Base-by-base conservation (phyloP, 2,329 filamentous ascomycete species). In the Penicillium sp. region DNA sequence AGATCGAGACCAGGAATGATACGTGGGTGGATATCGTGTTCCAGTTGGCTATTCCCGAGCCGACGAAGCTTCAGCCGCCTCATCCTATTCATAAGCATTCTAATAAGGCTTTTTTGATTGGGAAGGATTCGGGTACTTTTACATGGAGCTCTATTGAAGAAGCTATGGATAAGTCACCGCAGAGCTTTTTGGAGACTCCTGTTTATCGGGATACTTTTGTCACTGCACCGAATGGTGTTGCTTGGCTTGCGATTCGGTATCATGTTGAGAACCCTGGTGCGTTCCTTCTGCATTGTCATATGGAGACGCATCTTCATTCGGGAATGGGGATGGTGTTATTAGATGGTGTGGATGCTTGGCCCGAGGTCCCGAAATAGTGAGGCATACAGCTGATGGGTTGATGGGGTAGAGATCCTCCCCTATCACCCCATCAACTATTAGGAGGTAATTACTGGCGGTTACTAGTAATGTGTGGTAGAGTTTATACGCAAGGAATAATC, bases 61-160 rank as follows among this genome's bases (percentile, higher is more conserved):
- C 66, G 25, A 56, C 51, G 0, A 63, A 65, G 5, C 70, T 75
- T 3, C 78, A 81, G 59, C 79, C 76, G 3, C 69, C 77, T 1
- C 82, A 86, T 52, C 78, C 81, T 0, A 79, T 85, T 49, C 82
- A 86, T 72, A 84, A 84, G 70, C 82, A 86, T 66, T 77, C 78
- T 39, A 81, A 78, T 60, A 82, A 81, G 63, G 81, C 77, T 65
- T 84, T 75, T 56, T 66, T 77, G 31, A 73, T 85, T 23, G 82
- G 81, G 1, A 49, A 65, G 0, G 78, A 78, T 0, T 9, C 8
- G 18, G 33, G 33, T 1, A 48, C 58, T 1, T 86, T 80, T 56
- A 73, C 66, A 6, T 84, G 76, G 72, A 61, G 59, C 2, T 75
- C 72, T 1, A 77, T 83, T 0, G 77, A 72, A 0, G 78, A 82